phyloP scores from a whole-genome alignment of 108 stramenopile genomes.

The Halocafeteria seosinensis region DNA sequence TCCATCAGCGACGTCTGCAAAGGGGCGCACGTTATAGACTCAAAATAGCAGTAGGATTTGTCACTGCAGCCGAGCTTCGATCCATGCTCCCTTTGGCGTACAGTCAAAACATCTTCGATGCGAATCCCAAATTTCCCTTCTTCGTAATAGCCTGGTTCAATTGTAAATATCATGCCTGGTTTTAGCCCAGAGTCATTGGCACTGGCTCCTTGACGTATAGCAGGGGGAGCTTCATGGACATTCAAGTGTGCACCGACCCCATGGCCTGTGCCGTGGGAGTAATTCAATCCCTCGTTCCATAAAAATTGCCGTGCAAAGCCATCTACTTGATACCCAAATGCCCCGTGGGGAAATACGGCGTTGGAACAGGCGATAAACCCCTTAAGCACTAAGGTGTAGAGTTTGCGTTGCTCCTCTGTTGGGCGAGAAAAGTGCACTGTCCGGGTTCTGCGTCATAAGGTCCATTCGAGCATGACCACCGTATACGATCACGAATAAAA shows the following conservation, averaged over 20 bases:
- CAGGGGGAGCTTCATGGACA: slow-evolving; percentile 87
- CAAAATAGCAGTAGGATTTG: background rate
- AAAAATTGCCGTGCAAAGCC: slow-evolving; percentile 68
- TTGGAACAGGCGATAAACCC: slow-evolving; percentile 76
- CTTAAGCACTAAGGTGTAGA: slow-evolving; percentile 78
- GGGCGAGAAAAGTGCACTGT: slow-evolving; percentile 82
- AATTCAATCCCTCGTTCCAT: slow-evolving; percentile 77
- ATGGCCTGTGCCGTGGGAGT: slow-evolving; percentile 89
- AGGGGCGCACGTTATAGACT: background rate
- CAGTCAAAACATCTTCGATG: slow-evolving; percentile 42
- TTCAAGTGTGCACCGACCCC: slow-evolving; percentile 88
- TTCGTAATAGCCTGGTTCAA: slow-evolving; percentile 91
- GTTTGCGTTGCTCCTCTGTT: slow-evolving; percentile 48
- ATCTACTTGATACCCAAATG: slow-evolving; percentile 56
- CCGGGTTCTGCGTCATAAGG: slow-evolving; percentile 64
- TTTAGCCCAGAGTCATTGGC: slow-evolving; percentile 52
- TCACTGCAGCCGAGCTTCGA: background rate
- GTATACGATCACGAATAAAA: too few species aligned
- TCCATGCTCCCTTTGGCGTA: background rate
- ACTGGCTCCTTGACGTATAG: slow-evolving; percentile 30
- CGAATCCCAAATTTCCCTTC: slow-evolving; percentile 80
- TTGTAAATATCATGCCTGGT: slow-evolving; percentile 82
- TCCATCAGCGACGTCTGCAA: background rate
- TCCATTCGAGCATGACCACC: too few species aligned
- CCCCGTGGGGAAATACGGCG: slow-evolving; percentile 79